A percentile compares a stretch with the other conserved stretches of the same genome.
Conservation (phyloP, 164 flowering plant genomes). For the Annona cherimola region DNA sequence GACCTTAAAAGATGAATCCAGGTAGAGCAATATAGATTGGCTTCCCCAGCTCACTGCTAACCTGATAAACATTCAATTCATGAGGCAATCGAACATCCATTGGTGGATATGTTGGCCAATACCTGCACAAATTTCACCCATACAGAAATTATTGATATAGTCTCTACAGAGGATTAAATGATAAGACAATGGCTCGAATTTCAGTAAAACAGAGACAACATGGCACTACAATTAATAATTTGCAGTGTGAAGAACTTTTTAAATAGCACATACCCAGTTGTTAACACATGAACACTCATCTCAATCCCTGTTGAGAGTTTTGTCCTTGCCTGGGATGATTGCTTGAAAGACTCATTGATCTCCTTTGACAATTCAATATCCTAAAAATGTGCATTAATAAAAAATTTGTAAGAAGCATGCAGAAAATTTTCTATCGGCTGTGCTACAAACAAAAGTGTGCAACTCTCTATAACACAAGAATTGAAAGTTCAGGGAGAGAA, state of each 20-base stretch:
- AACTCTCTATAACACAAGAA: background rate
- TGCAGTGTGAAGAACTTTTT: background rate
- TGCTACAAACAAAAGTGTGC: background rate
- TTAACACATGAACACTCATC: slow-evolving; percentile 89
- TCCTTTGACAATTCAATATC: slow-evolving; percentile 90
- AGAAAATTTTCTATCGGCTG: background rate
- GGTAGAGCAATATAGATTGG: background rate
- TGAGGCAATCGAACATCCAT: slow-evolving; percentile 94
- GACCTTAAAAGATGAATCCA: background rate
- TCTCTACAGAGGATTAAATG: background rate
- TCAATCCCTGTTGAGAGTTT: slow-evolving; percentile 90
- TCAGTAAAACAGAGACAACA: background rate
- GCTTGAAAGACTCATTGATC: slow-evolving; percentile 91
- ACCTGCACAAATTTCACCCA: slow-evolving; percentile 33
- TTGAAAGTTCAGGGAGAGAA: background rate
- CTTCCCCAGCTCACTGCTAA: slow-evolving; percentile 9
- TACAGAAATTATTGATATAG: background rate
- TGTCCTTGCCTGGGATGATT: slow-evolving; percentile 88
- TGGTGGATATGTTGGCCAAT: slow-evolving; percentile 97
- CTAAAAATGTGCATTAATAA: slow-evolving; percentile 27
- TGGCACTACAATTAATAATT: background rate
- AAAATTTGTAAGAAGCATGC: background rate
- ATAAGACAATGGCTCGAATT: background rate
- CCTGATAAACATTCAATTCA: slow-evolving; percentile 91
- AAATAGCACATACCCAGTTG: slow-evolving; percentile 59